Evolutionary conservation across 495 filamentous ascomycete genomes (phyloP), one percentile per base, ranked within the genome.

Genomic region (Melanomma pulvis-pyrius): DNA sequence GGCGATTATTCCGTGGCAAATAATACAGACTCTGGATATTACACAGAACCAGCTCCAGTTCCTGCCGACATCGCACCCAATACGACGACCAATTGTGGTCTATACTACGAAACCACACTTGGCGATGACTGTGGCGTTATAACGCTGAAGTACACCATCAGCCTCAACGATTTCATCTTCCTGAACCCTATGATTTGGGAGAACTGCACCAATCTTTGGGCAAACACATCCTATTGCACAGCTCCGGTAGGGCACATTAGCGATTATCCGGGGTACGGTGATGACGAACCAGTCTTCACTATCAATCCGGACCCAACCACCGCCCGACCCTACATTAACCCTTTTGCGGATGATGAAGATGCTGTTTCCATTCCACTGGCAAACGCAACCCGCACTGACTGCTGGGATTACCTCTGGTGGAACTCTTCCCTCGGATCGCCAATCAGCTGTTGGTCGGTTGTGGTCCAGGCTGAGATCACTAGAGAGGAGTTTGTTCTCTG

Each of bases 111-210:
- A 3, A 56, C 34, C 22, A 19, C 7, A 21, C 25, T 32, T 36
- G 25, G 63, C 19, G 75, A 77, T 19, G 74, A 76, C 52, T 77
- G 76, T 48, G 74, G 73, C 21, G 36, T 74, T 11, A 11, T 78
- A 0, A 21, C 48, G 46, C 17, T 77, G 15, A 65, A 68, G 39
- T 73, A 64, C 25, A 49, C 51, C 26, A 75, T 78, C 47, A 60
- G 63, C 11, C 36, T 76, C 4, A 55, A 21, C 0, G 72, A 76
- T 50, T 78, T 78, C 34, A 19, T 51, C 1, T 66, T 76, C 32
- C 71, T 77, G 1, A 78, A 77, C 39, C 60, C 72, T 1, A 57
- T 19, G 0, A 17, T 77, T 24, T 71, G 77, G 49, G 60, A 36
- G 6, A 75, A 76, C 48, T 78, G 74, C 67, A 78, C 74, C 0